Conservation (phyloP, 192 early-diverging fungal species). For the Rhizophagus sp. region DNA sequence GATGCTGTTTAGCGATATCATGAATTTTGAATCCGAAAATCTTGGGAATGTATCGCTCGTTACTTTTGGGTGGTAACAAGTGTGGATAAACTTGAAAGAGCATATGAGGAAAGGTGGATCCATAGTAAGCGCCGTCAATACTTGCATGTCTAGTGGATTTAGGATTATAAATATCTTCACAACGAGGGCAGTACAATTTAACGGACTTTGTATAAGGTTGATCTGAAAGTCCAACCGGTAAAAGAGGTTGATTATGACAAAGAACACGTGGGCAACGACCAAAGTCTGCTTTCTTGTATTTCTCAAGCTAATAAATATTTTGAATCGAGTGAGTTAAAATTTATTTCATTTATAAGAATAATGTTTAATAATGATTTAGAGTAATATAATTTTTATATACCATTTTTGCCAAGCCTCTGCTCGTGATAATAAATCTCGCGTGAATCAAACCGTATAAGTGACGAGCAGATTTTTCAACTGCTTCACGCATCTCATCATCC, state of each 20-base stretch:
- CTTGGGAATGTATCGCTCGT: slow-evolving; percentile 88
- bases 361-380: too few species aligned
- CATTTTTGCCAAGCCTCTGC: slow-evolving; percentile 92
- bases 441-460: slow-evolving; percentile 99
- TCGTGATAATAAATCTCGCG: slow-evolving; percentile 93
- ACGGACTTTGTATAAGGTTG: slow-evolving; percentile 81
- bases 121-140: slow-evolving; percentile 97
- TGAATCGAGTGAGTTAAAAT: too few species aligned
- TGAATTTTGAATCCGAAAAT: slow-evolving; percentile 99
- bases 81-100: slow-evolving; percentile 89
- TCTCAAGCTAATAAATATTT: slow-evolving; percentile 66
- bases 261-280: slow-evolving; percentile 95
- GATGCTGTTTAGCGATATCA: slow-evolving; percentile 80
- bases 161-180: slow-evolving; percentile 97
- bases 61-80: slow-evolving; percentile 72
- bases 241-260: slow-evolving; percentile 85
- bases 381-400: slow-evolving; percentile 38
- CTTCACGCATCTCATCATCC: slow-evolving; percentile 71
- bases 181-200: slow-evolving; percentile 94
- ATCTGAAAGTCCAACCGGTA: slow-evolving; percentile 91
- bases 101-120: slow-evolving; percentile 95
- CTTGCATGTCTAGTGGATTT: slow-evolving; percentile 80
- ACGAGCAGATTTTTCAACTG: slow-evolving; percentile 85
- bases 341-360: too few species aligned
- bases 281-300: slow-evolving; percentile 91